Evolutionary conservation across 2,329 filamentous ascomycete species (phyloP), one percentile per base, ranked within the genome.

Genomic region (Blumeriella jaapii): DNA sequence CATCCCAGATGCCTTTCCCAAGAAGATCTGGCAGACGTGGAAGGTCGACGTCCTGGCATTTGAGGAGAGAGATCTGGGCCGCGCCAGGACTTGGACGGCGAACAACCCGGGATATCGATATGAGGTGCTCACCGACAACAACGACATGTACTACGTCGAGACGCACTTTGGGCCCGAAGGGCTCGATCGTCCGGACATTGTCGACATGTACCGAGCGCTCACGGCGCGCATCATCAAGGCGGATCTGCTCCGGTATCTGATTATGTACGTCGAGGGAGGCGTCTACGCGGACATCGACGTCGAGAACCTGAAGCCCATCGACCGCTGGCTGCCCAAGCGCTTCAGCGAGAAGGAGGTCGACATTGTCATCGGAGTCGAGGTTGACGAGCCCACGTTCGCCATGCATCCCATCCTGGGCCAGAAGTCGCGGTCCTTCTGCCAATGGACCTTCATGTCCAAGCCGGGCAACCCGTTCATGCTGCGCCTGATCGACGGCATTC

Each of bases 1-100:
- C 16, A 25, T 33, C n/a, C 13, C 36, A 27, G 39, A 35, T 31
- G 31, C 29, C 13, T 83, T 75, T 48, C 79, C 68, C 5, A 65
- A 66, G 36, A 84, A 83, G 57, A 79, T 84, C 46, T 84, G 78
- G 79, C 79, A 84, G 56, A 78, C 74, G 0, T 84, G 79, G 79
- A 84, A 82, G 55, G 69, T 78, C 17, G 69, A 78, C 42, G 74
- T 78, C 2, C 61, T 82, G 20, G 62, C 64, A 2, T 82, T 82
- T 50, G 78, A 80, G 43, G 66, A 74, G 48, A 65, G 71, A 34
- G 76, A 83, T 48, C 60, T 69, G 19, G 58, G 64, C 15, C 64
- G 64, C 0, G 78, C 78, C 7, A 67, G 67, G 45, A 75, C 75
- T 2, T 84, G 79, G 78, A 63, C 70, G 0, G 56, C 60, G 14